Evolutionary conservation across 2,329 filamentous ascomycete species (phyloP).

Genomic region (Dactylellina drechsleri): DNA sequence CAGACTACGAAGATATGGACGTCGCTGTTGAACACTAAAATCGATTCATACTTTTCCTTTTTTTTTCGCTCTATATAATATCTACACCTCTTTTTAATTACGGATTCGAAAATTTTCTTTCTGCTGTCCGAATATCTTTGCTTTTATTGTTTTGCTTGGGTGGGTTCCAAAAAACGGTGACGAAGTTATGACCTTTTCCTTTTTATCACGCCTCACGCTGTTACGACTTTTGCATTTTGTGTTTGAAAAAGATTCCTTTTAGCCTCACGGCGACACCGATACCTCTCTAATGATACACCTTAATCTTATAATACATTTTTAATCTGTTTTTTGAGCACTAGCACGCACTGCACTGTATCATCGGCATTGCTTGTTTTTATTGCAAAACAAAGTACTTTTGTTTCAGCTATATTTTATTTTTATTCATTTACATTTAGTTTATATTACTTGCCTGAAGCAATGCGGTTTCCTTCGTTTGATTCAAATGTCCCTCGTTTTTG

Average conservation of each 20-base stretch:
- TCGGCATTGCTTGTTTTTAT: constrained; percentile 43
- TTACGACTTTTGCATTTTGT: constrained; percentile 55
- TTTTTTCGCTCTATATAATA: constrained; percentile 62
- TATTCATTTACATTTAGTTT: too few species aligned
- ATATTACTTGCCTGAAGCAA: background rate
- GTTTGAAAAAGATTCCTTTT: constrained; percentile 55
- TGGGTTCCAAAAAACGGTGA: constrained; percentile 55
- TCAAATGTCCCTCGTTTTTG: constrained; percentile 21
- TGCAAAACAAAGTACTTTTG: constrained; percentile 15
- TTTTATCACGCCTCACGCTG: constrained; percentile 52
- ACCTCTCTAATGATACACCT: constrained; percentile 56
- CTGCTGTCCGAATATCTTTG: constrained; percentile 55
- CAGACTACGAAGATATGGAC: constrained; percentile 70
- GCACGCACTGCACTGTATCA: constrained; percentile 33
- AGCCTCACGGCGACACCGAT: constrained; percentile 55
- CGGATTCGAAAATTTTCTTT: constrained; percentile 55
- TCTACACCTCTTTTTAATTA: constrained; percentile 54
- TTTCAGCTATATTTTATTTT: too few species aligned
- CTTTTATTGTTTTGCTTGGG: constrained; percentile 58
- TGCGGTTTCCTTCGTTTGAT: constrained; percentile 20
- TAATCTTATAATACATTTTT: constrained; percentile 54
- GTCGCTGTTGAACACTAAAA: constrained; percentile 69
- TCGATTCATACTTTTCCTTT: constrained; percentile 2
- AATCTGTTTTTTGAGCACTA: constrained; percentile 20
- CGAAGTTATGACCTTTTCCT: constrained; percentile 55